These are phyloP conservation scores for Yamadazyma ubonensis DNA, from an alignment of 805 yeast species.

Conservation along the genomic window DNA sequence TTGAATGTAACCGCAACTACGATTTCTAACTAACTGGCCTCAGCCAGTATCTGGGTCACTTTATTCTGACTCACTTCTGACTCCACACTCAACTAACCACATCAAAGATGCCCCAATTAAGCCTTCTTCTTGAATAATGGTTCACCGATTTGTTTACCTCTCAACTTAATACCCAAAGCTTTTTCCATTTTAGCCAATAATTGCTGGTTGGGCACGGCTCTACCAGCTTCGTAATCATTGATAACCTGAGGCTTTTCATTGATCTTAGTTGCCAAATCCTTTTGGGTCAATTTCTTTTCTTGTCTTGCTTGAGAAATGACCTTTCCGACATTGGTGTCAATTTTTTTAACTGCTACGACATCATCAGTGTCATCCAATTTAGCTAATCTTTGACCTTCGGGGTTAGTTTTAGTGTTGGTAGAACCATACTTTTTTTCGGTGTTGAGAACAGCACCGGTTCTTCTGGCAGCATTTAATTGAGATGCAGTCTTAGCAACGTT, in stretches of 20 bases:
- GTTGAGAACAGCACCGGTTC: constrained; percentile 83
- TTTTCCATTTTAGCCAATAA: constrained; percentile 88
- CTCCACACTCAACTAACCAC: too few species aligned
- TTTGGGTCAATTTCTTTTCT: constrained; percentile 87
- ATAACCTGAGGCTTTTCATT: constrained; percentile 95
- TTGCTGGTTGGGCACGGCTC: constrained; percentile 96
- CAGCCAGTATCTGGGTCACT: too few species aligned
- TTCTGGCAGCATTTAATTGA: constrained; percentile 89
- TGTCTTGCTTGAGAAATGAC: constrained; percentile 82
- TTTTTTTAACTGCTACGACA: constrained; percentile 87
- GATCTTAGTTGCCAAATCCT: constrained; percentile 92
- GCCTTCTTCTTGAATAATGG: constrained; percentile 66
- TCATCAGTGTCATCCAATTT: constrained; percentile 92
- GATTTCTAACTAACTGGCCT: too few species aligned
- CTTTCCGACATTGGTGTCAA: constrained; percentile 82
- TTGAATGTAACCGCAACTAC: too few species aligned
- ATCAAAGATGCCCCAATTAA: too few species aligned
- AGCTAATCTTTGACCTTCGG: constrained; percentile 94
- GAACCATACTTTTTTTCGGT: constrained; percentile 89
- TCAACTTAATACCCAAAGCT: constrained; percentile 87
- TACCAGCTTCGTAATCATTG: constrained; percentile 95
- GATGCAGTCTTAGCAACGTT: constrained; percentile 75
- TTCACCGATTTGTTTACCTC: constrained; percentile 94
- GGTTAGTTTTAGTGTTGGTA: constrained; percentile 58
- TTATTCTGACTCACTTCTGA: too few species aligned